A percentile compares a stretch with the other conserved stretches of the same genome.
Conservation (phyloP, 139 green algal species). For the Haematococcus sp. region DNA sequence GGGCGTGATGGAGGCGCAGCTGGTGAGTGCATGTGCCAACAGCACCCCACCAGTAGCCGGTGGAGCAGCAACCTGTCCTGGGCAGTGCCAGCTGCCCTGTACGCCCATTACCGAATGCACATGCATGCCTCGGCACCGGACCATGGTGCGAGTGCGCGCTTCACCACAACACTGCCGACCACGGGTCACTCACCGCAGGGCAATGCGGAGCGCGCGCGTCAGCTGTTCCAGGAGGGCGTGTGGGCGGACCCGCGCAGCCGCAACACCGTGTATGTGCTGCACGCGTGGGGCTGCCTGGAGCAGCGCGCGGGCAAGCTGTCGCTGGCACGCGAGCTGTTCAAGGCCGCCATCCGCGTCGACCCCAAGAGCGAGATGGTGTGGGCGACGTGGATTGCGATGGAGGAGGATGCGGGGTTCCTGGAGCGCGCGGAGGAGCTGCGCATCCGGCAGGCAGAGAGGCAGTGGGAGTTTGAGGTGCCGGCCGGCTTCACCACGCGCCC, state of each 20-base stretch:
- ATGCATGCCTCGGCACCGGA: too few species aligned
- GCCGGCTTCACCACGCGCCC: constrained; percentile 62
- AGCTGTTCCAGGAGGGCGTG: constrained; percentile 93
- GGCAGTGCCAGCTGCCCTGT: too few species aligned
- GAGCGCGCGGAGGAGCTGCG: constrained; percentile 85
- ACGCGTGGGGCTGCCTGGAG: constrained; percentile 94
- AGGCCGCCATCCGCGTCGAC: constrained; percentile 62
- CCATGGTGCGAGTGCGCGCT: too few species aligned
- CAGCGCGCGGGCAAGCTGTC: constrained; percentile 55
- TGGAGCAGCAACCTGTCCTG: too few species aligned
- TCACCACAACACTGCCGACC: neutral
- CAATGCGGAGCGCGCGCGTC: constrained; percentile 67
- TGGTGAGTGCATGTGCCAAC: constrained; percentile 21
- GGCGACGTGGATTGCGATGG: constrained; percentile 87
- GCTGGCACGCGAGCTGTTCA: constrained; percentile 89
- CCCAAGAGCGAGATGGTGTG: constrained; percentile 67
- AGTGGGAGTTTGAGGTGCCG: constrained; percentile 47
- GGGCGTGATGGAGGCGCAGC: constrained; percentile 82
- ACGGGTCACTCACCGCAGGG: constrained; percentile 28
- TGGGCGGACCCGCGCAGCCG: constrained; percentile 70
- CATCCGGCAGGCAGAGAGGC: constrained; percentile 53
- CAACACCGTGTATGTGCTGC: constrained; percentile 70
- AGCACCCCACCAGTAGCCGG: too few species aligned
- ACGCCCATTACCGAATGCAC: too few species aligned
- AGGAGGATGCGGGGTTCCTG: constrained; percentile 74